A percentile compares a stretch with the other conserved stretches of the same genome.
Evolutionary conservation across 306 rosid species (phyloP).

Genomic region (Citrullus mucosospermus): DNA sequence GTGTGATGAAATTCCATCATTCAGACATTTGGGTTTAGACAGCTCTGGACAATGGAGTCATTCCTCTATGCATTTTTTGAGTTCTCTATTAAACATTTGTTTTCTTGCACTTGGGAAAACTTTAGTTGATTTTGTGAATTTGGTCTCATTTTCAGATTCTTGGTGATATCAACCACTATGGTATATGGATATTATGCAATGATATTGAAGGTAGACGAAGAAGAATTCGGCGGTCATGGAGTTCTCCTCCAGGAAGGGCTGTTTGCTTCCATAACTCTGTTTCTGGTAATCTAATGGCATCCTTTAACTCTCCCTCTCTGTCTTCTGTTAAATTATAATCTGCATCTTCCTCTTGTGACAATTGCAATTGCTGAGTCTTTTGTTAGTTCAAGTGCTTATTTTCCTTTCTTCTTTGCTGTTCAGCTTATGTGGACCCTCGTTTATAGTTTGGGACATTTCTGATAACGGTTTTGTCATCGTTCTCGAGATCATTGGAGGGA

Average conservation of each 20-base stretch:
- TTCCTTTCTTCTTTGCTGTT: conserved; percentile 10
- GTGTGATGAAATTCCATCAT: background rate
- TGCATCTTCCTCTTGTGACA: background rate
- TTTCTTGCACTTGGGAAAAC: background rate
- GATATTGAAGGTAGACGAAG: conserved; percentile 85
- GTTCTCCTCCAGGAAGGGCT: conserved; percentile 98
- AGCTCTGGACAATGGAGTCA: background rate
- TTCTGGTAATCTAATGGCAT: conserved; percentile 48
- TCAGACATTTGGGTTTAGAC: background rate
- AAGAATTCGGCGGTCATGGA: conserved; percentile 92
- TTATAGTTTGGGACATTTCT: conserved; percentile 94
- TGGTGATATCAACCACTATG: conserved; percentile 55
- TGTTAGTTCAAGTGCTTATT: background rate
- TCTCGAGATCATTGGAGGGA: background rate
- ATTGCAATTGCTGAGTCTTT: background rate
- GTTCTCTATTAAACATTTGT: background rate
- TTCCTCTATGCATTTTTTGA: background rate
- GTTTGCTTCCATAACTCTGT: conserved; percentile 82
- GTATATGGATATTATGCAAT: conserved; percentile 73
- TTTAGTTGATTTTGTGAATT: background rate
- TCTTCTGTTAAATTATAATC: background rate
- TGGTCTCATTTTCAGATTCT: conserved; percentile 44
- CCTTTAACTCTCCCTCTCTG: no score
- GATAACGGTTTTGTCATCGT: conserved; percentile 8
- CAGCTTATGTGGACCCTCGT: conserved; percentile 90